phyloP scores from a whole-genome alignment of 2,329 filamentous ascomycete species.

The Epichloe uncinata region DNA sequence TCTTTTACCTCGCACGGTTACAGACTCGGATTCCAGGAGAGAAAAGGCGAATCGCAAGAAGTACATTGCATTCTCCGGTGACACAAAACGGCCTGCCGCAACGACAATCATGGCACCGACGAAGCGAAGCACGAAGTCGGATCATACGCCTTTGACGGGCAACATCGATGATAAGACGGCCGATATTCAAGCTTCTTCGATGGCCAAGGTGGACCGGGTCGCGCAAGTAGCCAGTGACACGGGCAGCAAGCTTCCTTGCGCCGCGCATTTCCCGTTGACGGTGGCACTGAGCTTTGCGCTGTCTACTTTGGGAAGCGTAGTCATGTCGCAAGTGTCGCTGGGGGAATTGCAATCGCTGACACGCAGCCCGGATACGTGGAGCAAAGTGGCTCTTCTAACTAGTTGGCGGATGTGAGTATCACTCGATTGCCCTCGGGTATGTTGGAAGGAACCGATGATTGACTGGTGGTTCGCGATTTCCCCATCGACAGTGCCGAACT shows the following conservation, averaged over 20 bases:
- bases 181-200: constrained; percentile 1
- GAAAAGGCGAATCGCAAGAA: background rate
- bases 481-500: constrained; percentile 45
- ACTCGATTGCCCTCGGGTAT: background rate
- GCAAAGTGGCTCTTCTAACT: constrained; percentile 42
- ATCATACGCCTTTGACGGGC: constrained; percentile 5
- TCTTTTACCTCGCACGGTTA: background rate
- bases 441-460: constrained; percentile 5
- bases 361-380: constrained; percentile 47
- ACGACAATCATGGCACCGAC: constrained; percentile 10
- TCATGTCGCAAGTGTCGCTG: constrained; percentile 46
- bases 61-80: background rate
- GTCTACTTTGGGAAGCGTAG: constrained; percentile 50
- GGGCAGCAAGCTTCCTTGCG: constrained; percentile 24
- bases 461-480: background rate
- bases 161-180: background rate
- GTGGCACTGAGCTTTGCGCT: constrained; percentile 44
- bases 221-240: background rate
- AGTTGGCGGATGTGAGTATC: constrained; percentile 42
- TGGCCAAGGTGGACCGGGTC: constrained; percentile 7
- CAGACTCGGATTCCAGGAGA: background rate
- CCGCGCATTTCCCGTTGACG: constrained; percentile 39
- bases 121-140: constrained; percentile 12
- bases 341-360: constrained; percentile 54
- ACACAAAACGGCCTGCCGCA: background rate